Percentiles rank a stretch among this genome's conserved stretches.
Evolutionary conservation across 441 rosid genomes (phyloP).

Genomic region (Brassica balearica): DNA sequence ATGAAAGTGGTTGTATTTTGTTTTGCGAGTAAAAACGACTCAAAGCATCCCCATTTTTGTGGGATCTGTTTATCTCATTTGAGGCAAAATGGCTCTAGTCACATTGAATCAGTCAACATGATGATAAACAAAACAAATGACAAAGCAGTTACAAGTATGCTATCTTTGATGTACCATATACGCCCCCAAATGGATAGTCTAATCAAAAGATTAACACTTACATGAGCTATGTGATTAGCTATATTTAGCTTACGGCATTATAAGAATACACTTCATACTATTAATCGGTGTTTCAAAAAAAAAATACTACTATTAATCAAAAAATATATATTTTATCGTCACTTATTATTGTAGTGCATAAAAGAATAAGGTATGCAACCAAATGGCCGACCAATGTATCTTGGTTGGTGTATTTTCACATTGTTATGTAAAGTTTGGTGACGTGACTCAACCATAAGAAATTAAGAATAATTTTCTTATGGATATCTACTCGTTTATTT

Average conservation of each 20-base stretch:
- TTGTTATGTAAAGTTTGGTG: slow-evolving; percentile 39
- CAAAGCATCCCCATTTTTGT: slow-evolving; percentile 30
- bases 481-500: slow-evolving; percentile 10
- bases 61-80: slow-evolving; percentile 30
- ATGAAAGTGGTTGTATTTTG: neutral
- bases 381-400: slow-evolving; percentile 46
- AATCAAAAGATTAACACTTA: neutral
- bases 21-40: slow-evolving; percentile 28
- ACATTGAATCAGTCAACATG: neutral
- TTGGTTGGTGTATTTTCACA: slow-evolving; percentile 45
- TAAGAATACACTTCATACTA: too few relatives aligned
- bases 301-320: too few relatives aligned
- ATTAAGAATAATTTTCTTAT: neutral
- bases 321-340: neutral
- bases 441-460: slow-evolving; percentile 29
- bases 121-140: neutral
- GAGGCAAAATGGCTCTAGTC: slow-evolving; percentile 23
- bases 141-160: neutral
- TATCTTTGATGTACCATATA: neutral
- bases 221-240: slow-evolving; percentile 5
- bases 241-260: too few relatives aligned
- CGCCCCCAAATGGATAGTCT: neutral
- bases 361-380: slow-evolving; percentile 32
- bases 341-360: slow-evolving; percentile 29
- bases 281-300: too few relatives aligned